Conservation (phyloP, 768 basidiomycete species). For the Boletus reticulatus region DNA sequence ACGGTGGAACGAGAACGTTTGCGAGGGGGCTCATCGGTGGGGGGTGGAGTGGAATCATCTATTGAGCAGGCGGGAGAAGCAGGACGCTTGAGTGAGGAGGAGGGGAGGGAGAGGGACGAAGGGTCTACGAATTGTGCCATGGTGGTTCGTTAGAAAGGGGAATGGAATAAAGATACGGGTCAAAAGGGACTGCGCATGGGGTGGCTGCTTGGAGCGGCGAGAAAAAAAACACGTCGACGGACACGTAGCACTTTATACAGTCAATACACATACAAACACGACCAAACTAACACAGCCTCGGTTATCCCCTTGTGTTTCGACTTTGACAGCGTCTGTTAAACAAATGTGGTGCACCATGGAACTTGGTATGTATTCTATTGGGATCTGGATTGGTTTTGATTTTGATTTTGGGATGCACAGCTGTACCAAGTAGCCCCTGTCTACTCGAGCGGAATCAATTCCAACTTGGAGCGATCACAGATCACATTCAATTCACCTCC, state of each 20-base stretch:
- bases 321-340: too few relatives aligned
- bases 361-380: too few relatives aligned
- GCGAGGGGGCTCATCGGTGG: slow-evolving; percentile 52
- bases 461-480: neutral
- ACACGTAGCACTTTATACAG: slow-evolving; percentile 33
- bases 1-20: slow-evolving; percentile 69
- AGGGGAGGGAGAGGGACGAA: slow-evolving; percentile 38
- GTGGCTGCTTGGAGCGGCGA: slow-evolving; percentile 20
- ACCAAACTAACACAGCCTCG: slow-evolving; percentile 4
- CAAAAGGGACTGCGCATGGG: slow-evolving; percentile 14
- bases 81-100: slow-evolving; percentile 29
- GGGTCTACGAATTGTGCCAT: slow-evolving; percentile 38
- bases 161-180: slow-evolving; percentile 23
- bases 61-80: slow-evolving; percentile 25
- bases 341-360: too few relatives aligned
- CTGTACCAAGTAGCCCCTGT: neutral
- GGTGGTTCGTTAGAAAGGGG: neutral
- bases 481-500: neutral
- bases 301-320: too few relatives aligned
- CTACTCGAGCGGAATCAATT: slow-evolving; percentile 1
- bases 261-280: slow-evolving; percentile 24
- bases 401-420: neutral
- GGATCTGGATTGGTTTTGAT: too few relatives aligned
- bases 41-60: slow-evolving; percentile 7
- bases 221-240: slow-evolving; percentile 22